Conservation (phyloP, 495 filamentous ascomycete species). For the Entonaema liquescens region DNA sequence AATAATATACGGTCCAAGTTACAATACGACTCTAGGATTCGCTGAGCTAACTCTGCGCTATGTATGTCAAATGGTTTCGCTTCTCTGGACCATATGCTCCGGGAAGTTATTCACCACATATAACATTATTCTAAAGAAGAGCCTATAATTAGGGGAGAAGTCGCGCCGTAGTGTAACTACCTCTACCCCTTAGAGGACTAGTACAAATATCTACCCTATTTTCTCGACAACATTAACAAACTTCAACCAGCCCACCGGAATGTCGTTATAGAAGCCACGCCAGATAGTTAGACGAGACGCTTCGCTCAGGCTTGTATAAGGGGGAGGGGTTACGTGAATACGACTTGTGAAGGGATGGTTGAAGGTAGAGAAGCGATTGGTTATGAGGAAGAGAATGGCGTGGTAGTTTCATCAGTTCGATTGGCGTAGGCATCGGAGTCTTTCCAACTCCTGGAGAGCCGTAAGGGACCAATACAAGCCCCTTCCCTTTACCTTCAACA, state of each 20-base stretch:
- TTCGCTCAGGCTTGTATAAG: conserved; percentile 49
- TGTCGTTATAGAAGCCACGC: conserved; percentile 52
- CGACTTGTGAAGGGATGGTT: conserved; percentile 60
- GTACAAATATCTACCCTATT: neutral
- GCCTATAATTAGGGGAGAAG: neutral
- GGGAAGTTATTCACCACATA: neutral
- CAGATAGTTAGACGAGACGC: conserved; percentile 52
- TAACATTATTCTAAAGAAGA: neutral
- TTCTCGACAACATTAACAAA: conserved; percentile 27
- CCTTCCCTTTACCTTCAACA: conserved; percentile 50
- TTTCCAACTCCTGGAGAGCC: conserved; percentile 53
- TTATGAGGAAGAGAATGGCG: conserved; percentile 85
- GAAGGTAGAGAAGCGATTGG: conserved; percentile 75
- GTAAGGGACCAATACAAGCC: conserved; percentile 53
- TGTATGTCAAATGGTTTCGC: neutral
- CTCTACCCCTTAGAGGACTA: neutral
- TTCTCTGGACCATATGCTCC: neutral
- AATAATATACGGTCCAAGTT: neutral
- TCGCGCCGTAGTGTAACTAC: neutral
- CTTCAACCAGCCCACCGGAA: conserved; percentile 28
- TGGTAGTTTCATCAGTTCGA: conserved; percentile 55
- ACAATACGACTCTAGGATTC: neutral
- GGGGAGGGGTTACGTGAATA: conserved; percentile 56
- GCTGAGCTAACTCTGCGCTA: neutral
- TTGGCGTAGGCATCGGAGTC: conserved; percentile 41